Conservation (phyloP, 805 yeast species). For the Naumovozyma dairenensis region DNA sequence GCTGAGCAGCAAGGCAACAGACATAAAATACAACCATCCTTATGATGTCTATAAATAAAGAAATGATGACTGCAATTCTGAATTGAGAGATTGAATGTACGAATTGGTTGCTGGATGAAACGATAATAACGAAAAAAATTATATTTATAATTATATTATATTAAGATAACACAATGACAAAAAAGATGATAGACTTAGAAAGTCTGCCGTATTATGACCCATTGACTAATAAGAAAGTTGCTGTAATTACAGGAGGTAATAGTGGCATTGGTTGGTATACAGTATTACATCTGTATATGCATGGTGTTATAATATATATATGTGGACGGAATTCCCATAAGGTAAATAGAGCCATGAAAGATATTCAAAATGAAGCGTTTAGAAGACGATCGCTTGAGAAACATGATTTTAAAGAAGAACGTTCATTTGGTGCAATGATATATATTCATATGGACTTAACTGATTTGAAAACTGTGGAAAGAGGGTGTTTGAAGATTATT, state of each 20-base stretch:
- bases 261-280: slow-evolving; percentile 75
- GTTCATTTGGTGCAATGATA: slow-evolving; percentile 41
- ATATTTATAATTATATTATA: no score
- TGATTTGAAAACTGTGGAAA: slow-evolving; percentile 36
- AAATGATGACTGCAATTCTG: no score
- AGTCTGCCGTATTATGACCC: slow-evolving; percentile 57
- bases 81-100: no score
- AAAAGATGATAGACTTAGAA: slow-evolving; percentile 34
- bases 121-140: no score
- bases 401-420: slow-evolving; percentile 2
- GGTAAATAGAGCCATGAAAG: slow-evolving; percentile 47
- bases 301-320: slow-evolving; percentile 66
- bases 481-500: slow-evolving; percentile 39
- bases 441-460: slow-evolving; percentile 48
- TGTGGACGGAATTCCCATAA: slow-evolving; percentile 58
- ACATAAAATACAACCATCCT: no score
- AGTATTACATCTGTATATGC: slow-evolving; percentile 63
- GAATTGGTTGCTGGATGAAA: no score
- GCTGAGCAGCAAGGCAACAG: no score
- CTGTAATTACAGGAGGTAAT: slow-evolving; percentile 73
- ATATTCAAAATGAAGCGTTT: slow-evolving; percentile 46
- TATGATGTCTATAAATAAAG: background rate
- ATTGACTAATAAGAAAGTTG: slow-evolving; percentile 43
- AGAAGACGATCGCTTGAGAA: slow-evolving; percentile 4
- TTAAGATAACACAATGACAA: no score